Evolutionary conservation across 2,329 filamentous ascomycete species (phyloP).

Genomic region (Colletotrichum plurivorum): DNA sequence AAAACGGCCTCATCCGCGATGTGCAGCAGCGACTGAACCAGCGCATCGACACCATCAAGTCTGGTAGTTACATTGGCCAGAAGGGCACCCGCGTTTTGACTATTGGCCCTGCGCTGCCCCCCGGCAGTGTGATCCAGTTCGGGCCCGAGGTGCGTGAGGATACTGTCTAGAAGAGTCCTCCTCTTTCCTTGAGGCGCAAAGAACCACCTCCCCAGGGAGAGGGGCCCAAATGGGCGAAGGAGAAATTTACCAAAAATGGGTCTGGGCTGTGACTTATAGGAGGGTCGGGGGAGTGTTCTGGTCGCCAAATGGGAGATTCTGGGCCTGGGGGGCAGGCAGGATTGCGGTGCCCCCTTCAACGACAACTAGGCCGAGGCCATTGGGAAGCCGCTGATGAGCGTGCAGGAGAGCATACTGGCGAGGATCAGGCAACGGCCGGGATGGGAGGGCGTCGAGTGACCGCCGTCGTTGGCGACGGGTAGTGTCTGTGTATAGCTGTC

Average conservation of each 20-base stretch:
- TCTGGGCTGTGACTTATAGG: no score
- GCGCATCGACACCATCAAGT: constrained; percentile 56
- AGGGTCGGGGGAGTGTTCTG: no score
- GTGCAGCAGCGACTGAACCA: constrained; percentile 67
- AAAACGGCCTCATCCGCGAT: constrained; percentile 58
- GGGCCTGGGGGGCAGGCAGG: no score
- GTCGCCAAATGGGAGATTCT: no score
- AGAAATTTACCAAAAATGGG: neutral
- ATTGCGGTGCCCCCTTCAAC: no score
- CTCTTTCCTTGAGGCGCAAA: neutral
- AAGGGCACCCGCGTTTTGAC: constrained; percentile 58
- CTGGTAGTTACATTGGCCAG: constrained; percentile 59
- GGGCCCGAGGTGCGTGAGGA: constrained; percentile 56
- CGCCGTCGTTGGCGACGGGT: neutral
- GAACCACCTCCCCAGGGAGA: neutral
- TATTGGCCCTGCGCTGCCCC: constrained; percentile 58
- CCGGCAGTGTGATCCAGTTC: constrained; percentile 43
- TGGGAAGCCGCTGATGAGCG: no score
- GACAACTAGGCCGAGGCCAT: no score
- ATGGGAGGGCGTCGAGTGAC: no score
- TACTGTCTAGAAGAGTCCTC: neutral
- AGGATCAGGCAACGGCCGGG: no score
- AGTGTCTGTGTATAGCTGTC: neutral
- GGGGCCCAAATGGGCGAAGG: neutral
- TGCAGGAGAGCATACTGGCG: no score